Conservation (phyloP, 75 land plant genomes). For the Selaginella moellendorffii region DNA sequence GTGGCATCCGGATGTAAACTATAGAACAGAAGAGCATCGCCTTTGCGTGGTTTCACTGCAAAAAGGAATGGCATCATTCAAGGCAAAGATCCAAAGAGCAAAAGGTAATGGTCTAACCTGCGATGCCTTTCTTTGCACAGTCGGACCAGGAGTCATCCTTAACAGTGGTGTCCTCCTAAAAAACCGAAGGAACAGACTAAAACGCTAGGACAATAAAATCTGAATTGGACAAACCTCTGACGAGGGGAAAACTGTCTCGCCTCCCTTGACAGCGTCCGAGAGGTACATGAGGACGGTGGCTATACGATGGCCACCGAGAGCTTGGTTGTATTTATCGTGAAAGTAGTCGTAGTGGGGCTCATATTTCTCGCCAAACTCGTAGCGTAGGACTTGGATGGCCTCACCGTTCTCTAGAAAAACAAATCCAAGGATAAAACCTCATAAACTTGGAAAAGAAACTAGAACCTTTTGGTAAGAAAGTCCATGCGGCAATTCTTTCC, state of each 20-base stretch:
- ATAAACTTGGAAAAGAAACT: neutral
- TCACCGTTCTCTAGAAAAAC: conserved; percentile 68
- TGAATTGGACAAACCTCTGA: conserved; percentile 31
- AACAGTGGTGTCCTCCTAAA: conserved; percentile 16
- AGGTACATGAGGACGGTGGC: conserved; percentile 84
- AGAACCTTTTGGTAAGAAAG: conserved; percentile 52
- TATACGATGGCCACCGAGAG: conserved; percentile 60
- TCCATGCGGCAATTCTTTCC: conserved; percentile 65
- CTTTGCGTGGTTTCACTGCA: conserved; percentile 61
- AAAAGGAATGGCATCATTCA: conserved; percentile 3
- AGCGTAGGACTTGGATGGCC: conserved; percentile 60
- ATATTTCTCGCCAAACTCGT: conserved; percentile 63
- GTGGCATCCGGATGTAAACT: conserved; percentile 47
- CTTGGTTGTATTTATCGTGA: conserved; percentile 53
- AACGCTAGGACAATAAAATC: neutral
- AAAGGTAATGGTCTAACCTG: conserved; percentile 28
- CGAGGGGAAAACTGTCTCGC: conserved; percentile 69
- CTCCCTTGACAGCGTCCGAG: conserved; percentile 51
- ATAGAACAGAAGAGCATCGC: conserved; percentile 83
- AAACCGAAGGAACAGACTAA: neutral
- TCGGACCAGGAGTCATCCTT: conserved; percentile 50
- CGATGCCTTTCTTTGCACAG: conserved; percentile 64
- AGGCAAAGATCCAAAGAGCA: neutral
- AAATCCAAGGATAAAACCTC: neutral
- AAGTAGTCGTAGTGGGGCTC: conserved; percentile 78